Evolutionary conservation across 2,329 filamentous ascomycete species (phyloP).

Genomic region (Colletotrichum simmondsii): DNA sequence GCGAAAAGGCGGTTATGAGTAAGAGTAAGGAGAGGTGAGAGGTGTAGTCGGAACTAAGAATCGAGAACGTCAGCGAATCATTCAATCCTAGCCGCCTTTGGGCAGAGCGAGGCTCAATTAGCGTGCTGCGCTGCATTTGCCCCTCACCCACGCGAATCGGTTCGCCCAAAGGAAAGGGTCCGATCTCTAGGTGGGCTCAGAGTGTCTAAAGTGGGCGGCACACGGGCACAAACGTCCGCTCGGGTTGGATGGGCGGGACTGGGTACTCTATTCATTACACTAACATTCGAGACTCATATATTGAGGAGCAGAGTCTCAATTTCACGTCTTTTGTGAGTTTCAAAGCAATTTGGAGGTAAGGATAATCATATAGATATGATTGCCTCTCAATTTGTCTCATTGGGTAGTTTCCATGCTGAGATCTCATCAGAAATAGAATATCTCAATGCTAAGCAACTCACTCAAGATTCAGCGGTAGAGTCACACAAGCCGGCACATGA

Average conservation of each 20-base stretch:
- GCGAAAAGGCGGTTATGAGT: background rate
- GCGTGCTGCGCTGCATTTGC: constrained; percentile 11
- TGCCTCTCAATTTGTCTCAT: background rate
- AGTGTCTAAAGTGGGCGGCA: background rate
- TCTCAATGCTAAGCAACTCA: background rate
- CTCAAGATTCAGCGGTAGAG: background rate
- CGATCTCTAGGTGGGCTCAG: no score
- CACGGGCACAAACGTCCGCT: background rate
- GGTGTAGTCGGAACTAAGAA: constrained; percentile 1
- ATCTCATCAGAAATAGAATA: background rate
- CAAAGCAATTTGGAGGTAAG: background rate
- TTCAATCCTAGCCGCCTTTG: constrained; percentile 18
- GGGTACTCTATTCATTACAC: background rate
- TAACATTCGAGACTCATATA: background rate
- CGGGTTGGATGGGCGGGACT: background rate
- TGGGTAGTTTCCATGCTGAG: background rate
- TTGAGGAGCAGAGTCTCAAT: background rate
- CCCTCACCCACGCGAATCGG: background rate
- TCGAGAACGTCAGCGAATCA: constrained; percentile 31
- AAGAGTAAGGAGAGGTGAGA: background rate
- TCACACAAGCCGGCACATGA: background rate
- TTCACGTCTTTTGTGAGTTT: background rate
- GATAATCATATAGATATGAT: background rate
- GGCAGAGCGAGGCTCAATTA: constrained; percentile 19
- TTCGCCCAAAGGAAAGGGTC: background rate